A percentile compares a stretch with the other conserved stretches of the same genome.
phyloP scores from a whole-genome alignment of 2,329 filamentous ascomycete genomes.

The Rhinocladiella similis region DNA sequence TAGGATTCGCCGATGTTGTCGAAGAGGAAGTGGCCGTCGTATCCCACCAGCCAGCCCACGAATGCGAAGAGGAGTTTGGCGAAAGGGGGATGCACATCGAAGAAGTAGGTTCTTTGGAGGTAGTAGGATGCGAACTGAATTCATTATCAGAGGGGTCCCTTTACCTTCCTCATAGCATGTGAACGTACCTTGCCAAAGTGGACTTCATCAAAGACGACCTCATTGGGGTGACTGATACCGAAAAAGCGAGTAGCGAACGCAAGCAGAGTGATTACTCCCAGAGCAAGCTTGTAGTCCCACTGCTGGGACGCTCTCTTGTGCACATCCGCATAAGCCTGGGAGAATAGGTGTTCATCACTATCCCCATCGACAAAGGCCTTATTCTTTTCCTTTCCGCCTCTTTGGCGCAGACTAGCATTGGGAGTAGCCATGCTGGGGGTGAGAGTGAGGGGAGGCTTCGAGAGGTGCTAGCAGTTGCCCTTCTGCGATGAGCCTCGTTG shows the following conservation, averaged over 20 bases:
- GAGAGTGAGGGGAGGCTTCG: neutral
- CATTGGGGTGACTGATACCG: constrained; percentile 90
- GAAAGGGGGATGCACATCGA: constrained; percentile 98
- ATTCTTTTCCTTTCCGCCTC: constrained; percentile 27
- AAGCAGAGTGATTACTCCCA: constrained; percentile 73
- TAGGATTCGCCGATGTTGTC: constrained; percentile 99
- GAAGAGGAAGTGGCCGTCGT: constrained; percentile 95
- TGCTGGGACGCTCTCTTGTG: constrained; percentile 55
- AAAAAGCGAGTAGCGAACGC: constrained; percentile 94
- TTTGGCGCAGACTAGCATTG: constrained; percentile 28
- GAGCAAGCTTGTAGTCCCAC: constrained; percentile 79
- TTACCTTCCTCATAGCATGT: neutral
- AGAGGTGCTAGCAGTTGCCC: neutral
- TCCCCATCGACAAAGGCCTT: constrained; percentile 26
- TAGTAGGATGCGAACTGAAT: constrained; percentile 65
- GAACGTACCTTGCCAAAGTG: constrained; percentile 92
- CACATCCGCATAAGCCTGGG: constrained; percentile 11
- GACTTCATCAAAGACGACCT: constrained; percentile 98
- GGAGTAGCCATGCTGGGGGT: constrained; percentile 24
- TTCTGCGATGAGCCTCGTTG: neutral
- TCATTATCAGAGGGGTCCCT: neutral
- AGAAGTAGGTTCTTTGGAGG: constrained; percentile 96
- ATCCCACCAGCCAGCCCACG: constrained; percentile 96
- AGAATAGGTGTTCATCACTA: constrained; percentile 17
- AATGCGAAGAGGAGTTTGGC: constrained; percentile 97